phyloP scores from a whole-genome alignment of 2,329 filamentous ascomycete species.

The Cytospora mali region DNA sequence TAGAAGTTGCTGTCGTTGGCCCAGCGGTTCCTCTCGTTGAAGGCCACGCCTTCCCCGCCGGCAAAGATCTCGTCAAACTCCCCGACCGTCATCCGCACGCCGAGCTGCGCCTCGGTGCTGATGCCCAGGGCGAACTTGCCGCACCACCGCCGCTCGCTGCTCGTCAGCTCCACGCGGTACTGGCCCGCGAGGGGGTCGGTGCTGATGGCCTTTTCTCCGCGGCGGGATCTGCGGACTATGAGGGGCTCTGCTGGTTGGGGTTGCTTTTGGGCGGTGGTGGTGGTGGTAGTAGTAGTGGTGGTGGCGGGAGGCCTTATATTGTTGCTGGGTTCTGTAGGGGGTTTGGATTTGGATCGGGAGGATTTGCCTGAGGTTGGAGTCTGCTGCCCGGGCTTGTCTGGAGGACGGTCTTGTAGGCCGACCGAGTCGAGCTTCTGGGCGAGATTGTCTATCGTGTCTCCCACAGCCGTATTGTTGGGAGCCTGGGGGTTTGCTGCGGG shows the following conservation, averaged over 20 bases:
- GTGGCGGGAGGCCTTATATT: not conserved
- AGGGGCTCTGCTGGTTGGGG: not conserved
- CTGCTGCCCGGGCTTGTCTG: too few species aligned
- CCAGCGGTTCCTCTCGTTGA: constrained; percentile 4
- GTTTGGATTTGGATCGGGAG: too few species aligned
- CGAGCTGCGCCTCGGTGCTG: constrained; percentile 10
- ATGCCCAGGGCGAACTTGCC: constrained; percentile 7
- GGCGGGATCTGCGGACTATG: constrained; percentile 4
- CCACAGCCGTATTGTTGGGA: not conserved
- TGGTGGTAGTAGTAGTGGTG: too few species aligned
- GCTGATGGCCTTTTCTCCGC: not conserved
- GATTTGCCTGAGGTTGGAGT: too few species aligned
- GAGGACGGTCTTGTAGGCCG: not conserved
- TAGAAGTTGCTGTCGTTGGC: not conserved
- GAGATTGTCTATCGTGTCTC: not conserved
- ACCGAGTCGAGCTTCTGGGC: not conserved
- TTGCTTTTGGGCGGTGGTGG: not conserved
- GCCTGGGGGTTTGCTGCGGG: not conserved
- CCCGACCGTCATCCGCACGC: not conserved
- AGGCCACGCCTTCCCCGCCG: not conserved
- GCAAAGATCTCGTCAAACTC: constrained; percentile 3
- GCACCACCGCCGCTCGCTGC: constrained; percentile 6
- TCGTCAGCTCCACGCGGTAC: constrained; percentile 3
- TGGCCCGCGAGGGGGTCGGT: not conserved
- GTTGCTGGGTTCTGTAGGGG: not conserved